A percentile compares a stretch with the other conserved stretches of the same genome.
phyloP scores from a whole-genome alignment of 2,329 filamentous ascomycete genomes.

The Myriosclerotinia duriaeana region DNA sequence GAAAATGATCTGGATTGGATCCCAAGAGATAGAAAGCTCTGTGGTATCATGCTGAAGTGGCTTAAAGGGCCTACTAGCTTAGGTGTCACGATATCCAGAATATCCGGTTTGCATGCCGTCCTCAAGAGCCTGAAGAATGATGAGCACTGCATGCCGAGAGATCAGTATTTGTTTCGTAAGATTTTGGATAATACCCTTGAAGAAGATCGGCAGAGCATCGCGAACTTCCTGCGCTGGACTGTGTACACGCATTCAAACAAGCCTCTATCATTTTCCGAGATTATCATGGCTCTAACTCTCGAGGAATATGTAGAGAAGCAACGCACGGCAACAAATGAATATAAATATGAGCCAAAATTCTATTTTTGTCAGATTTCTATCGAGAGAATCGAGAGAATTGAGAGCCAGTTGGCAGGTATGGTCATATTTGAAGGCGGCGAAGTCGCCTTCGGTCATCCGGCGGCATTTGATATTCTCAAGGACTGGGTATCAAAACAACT shows the following conservation, averaged over 20 bases:
- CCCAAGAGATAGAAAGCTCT: neutral
- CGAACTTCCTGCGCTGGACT: neutral
- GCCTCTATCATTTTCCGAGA: neutral
- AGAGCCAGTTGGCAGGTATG: neutral
- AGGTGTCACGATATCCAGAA: too few relatives aligned
- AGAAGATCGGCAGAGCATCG: neutral
- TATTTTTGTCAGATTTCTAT: neutral
- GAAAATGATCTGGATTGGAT: neutral
- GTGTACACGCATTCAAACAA: neutral
- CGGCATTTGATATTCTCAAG: neutral
- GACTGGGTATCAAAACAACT: neutral
- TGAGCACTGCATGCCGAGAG: neutral
- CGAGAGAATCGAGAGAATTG: neutral
- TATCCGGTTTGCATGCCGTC: too few relatives aligned
- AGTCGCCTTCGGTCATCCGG: neutral
- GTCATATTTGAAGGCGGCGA: neutral
- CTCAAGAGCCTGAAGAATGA: neutral
- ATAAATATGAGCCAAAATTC: neutral
- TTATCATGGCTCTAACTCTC: neutral
- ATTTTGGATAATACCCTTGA: neutral
- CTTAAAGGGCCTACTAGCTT: neutral
- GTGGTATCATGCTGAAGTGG: neutral
- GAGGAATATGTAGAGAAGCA: neutral
- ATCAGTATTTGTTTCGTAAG: neutral
- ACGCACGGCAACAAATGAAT: neutral